Evolutionary conservation across 148 eudicot genomes (phyloP).

Genomic region (Camellia sinensis): DNA sequence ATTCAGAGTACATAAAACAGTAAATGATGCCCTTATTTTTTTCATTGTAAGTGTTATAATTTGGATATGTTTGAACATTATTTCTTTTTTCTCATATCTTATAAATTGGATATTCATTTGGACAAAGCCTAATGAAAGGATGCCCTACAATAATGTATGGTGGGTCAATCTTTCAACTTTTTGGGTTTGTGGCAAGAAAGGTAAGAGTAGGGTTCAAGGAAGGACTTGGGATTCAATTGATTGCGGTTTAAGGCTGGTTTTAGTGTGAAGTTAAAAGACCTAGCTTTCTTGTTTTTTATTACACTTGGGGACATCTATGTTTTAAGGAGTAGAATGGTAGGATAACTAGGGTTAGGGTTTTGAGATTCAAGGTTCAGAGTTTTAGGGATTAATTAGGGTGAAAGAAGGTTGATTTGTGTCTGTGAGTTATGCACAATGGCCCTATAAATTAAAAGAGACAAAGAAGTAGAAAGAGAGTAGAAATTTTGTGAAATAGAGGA

Average conservation of each 20-base stretch:
- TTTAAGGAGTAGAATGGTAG: constrained; percentile 2
- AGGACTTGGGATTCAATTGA: neutral
- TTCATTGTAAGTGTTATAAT: neutral
- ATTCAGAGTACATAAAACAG: too few relatives aligned
- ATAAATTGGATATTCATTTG: neutral
- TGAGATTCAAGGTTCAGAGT: neutral
- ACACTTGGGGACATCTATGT: neutral
- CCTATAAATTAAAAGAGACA: neutral
- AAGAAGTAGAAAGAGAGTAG: neutral
- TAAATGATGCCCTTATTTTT: too few relatives aligned
- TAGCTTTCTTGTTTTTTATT: neutral
- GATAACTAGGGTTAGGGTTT: neutral
- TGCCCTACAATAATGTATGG: neutral
- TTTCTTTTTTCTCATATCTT: neutral
- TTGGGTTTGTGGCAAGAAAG: neutral
- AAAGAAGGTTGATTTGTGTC: constrained; percentile 3
- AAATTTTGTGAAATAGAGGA: neutral
- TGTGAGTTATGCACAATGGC: neutral
- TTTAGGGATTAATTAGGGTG: neutral
- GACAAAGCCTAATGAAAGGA: neutral
- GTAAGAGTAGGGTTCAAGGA: constrained; percentile 3
- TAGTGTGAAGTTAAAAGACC: neutral
- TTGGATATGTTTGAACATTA: neutral
- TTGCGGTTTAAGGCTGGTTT: neutral
- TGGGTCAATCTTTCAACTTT: neutral